These are phyloP conservation scores for Ascochyta koolunga DNA, from an alignment of 2,329 filamentous ascomycete genomes.

Conservation along the genomic window DNA sequence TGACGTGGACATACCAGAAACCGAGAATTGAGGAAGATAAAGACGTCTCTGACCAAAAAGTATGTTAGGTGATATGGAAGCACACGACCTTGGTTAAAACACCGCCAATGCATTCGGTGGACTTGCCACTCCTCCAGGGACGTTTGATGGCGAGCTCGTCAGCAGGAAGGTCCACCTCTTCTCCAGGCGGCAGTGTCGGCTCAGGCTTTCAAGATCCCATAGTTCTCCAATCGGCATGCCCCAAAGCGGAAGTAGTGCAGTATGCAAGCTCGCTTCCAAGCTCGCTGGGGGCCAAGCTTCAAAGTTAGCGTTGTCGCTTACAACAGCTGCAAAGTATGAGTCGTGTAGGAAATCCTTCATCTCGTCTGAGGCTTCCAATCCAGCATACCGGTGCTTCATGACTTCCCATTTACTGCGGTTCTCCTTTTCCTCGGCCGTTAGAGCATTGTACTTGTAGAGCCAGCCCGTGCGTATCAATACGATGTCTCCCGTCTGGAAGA, in stretches of 20 bases:
- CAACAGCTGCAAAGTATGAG: constrained; percentile 35
- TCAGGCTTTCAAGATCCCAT: constrained; percentile 43
- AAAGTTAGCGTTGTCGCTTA: constrained; percentile 43
- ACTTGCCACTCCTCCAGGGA: constrained; percentile 37
- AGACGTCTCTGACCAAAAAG: background rate
- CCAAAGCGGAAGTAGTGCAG: constrained; percentile 34
- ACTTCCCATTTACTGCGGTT: constrained; percentile 15
- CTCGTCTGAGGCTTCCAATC: constrained; percentile 85
- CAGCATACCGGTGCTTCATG: constrained; percentile 34
- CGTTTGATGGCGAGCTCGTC: constrained; percentile 56
- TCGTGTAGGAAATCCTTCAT: constrained; percentile 89
- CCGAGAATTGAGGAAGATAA: background rate
- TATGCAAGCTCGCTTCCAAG: constrained; percentile 27
- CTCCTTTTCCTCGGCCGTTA: constrained; percentile 14
- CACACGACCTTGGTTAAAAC: constrained; percentile 10
- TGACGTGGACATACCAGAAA: background rate
- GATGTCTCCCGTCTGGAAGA: constrained; percentile 38
- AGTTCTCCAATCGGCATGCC: constrained; percentile 46
- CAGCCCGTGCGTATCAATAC: constrained; percentile 40
- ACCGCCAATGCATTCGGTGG: constrained; percentile 37
- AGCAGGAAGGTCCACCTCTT: constrained; percentile 59
- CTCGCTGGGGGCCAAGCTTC: constrained; percentile 35
- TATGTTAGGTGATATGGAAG: background rate
- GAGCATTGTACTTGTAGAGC: constrained; percentile 20
- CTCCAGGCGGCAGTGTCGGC: constrained; percentile 33